Evolutionary conservation across 768 basidiomycete species (phyloP), one percentile per base, ranked within the genome.

Genomic region (Amanita brunnescens): DNA sequence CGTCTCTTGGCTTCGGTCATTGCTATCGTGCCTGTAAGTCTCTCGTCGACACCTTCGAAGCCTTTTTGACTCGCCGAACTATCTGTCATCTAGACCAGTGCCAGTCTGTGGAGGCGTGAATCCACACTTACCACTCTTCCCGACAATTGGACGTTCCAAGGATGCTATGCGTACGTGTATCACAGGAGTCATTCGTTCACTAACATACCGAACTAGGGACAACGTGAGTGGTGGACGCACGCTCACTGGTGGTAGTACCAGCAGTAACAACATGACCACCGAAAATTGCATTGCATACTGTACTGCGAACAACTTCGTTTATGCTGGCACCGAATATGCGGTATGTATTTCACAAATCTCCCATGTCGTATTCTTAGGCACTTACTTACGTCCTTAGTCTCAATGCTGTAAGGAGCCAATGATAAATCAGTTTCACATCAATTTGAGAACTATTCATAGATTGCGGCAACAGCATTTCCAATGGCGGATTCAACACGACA

Each of bases 291-390:
- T 78, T 54, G 58, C 55, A 16, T 79, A 74, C 58, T 79, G 78
- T 60, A 66, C 71, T 30, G 46, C 65, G n/a, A 63, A 70, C 49
- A 57, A 63, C 7, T 86, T 71, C 60, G 64, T 82, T 52, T 87
- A 77, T 56, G 85, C 87, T 14, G 88, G 88, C 12, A 73, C 80
- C 14, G 87, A 89, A 64, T 88, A 73, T 23, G 64, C 59, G 65
- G 63, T 67, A 57, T 9, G 52, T 53, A 32, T 12, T 5, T 35
- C 24, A 20, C 20, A 37, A 14, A 5, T 38, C 33, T 40, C 14
- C 14, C 10, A 14, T 13, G 20, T 3, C 18, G 14, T 20, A 14
- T 26, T 38, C 2, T 14, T 40, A 6, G 3, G 38, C n/a, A 33
- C 5, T 29, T 16, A 39, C 30, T 14, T 41, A 24, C 5, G 9